Conservation (phyloP, 2,329 filamentous ascomycete genomes). For the Lecanoromycetidae sp. region DNA sequence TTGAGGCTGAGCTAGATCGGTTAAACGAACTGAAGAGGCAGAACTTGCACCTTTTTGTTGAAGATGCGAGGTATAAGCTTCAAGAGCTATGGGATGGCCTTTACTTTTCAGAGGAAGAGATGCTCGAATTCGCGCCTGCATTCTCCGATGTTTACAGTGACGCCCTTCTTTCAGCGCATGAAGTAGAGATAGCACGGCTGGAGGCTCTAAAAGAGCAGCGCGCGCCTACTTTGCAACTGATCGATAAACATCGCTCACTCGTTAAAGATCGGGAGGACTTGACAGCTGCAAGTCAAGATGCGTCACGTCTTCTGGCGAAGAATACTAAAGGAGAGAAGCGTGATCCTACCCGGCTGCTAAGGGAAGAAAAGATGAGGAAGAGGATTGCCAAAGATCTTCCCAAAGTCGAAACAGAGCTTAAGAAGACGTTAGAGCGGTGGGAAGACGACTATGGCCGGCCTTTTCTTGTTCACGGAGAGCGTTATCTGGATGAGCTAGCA, state of each 20-base stretch:
- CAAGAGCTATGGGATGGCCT: constrained; percentile 92
- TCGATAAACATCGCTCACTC: constrained; percentile 72
- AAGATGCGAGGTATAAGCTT: constrained; percentile 78
- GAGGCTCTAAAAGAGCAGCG: constrained; percentile 78
- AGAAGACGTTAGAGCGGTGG: constrained; percentile 69
- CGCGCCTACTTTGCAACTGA: constrained; percentile 64
- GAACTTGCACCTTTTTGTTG: constrained; percentile 89
- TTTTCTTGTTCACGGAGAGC: constrained; percentile 83
- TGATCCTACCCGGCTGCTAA: constrained; percentile 81
- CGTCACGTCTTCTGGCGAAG: constrained; percentile 80
- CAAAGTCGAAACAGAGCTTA: constrained; percentile 75
- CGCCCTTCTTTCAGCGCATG: constrained; percentile 85
- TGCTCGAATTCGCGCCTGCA: constrained; percentile 93
- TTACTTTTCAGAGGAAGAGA: constrained; percentile 95
- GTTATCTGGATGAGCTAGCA: constrained; percentile 79
- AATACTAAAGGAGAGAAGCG: constrained; percentile 88
- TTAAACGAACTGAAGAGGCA: constrained; percentile 89
- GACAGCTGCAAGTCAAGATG: constrained; percentile 83
- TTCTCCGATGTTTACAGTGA: constrained; percentile 97
- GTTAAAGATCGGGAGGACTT: constrained; percentile 80
- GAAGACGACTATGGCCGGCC: constrained; percentile 89
- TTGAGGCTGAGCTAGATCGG: constrained; percentile 75
- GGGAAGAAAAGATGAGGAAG: constrained; percentile 98
- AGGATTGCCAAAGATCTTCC: constrained; percentile 90
- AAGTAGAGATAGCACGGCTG: constrained; percentile 74